These are phyloP conservation scores for Chlorokybus atmophyticus DNA, from an alignment of 139 green algal species.

Conservation along the genomic window DNA sequence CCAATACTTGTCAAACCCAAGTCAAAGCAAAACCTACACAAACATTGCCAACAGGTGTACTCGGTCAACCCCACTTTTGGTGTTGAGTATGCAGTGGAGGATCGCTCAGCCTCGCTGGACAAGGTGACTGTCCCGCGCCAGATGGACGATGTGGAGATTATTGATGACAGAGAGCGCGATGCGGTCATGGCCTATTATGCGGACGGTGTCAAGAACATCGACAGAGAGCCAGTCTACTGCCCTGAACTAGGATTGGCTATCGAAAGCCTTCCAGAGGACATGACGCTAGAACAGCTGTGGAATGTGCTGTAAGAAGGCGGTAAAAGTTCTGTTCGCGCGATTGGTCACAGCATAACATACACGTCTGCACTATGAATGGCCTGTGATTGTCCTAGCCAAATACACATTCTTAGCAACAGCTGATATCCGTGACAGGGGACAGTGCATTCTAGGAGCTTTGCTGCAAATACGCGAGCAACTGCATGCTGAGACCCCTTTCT, in stretches of 20 bases:
- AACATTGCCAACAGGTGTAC: too few relatives aligned
- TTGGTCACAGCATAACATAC: too few relatives aligned
- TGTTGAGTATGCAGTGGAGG: conserved; percentile 48
- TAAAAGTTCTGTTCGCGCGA: too few relatives aligned
- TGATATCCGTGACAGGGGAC: too few relatives aligned
- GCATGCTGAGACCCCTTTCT: too few relatives aligned
- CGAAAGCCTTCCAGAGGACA: conserved; percentile 38
- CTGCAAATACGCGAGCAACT: too few relatives aligned
- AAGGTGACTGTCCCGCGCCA: conserved; percentile 6
- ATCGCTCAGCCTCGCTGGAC: conserved; percentile 7
- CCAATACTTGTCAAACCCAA: too few relatives aligned
- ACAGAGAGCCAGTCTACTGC: conserved; percentile 37
- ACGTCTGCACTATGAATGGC: too few relatives aligned
- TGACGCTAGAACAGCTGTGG: conserved; percentile 50
- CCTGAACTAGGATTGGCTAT: conserved; percentile 48
- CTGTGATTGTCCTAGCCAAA: too few relatives aligned
- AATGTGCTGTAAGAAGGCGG: conserved; percentile 35
- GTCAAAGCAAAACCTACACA: too few relatives aligned
- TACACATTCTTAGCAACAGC: too few relatives aligned
- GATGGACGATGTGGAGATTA: conserved; percentile 32
- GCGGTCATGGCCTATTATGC: conserved; percentile 47
- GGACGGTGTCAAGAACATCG: conserved; percentile 28
- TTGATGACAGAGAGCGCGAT: conserved; percentile 20
- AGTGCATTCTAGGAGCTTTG: too few relatives aligned
- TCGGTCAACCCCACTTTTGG: conserved; percentile 49